phyloP scores from a whole-genome alignment of 768 basidiomycete species.

The Naganishia onofrii region DNA sequence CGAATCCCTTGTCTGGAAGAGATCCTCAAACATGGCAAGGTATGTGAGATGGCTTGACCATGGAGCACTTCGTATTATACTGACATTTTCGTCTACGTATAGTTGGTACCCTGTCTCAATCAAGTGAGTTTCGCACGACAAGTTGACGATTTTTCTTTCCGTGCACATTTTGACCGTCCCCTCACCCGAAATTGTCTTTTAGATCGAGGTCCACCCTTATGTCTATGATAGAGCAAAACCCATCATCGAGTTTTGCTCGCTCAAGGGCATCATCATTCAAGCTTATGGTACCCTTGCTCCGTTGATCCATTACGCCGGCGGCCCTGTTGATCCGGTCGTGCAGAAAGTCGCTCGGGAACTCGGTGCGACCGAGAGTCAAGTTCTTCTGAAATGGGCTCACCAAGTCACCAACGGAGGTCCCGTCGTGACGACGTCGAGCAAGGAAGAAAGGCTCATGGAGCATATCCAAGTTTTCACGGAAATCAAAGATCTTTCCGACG shows the following conservation, averaged over 20 bases:
- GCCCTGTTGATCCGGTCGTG: conserved; percentile 36
- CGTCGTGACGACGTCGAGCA: conserved; percentile 15
- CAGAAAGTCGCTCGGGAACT: conserved; percentile 27
- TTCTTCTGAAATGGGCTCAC: conserved; percentile 40
- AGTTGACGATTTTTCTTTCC: no score
- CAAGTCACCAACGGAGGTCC: conserved; percentile 35
- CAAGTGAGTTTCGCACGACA: background rate
- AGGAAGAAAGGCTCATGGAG: background rate
- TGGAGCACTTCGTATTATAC: no score
- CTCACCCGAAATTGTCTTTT: conserved; percentile 43
- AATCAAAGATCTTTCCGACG: conserved; percentile 52
- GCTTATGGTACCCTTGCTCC: conserved; percentile 41
- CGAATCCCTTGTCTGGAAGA: no score
- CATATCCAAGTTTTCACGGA: background rate
- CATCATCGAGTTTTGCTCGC: conserved; percentile 42
- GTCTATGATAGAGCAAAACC: conserved; percentile 38
- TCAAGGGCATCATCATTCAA: conserved; percentile 44
- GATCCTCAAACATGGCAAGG: no score
- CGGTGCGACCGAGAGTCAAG: conserved; percentile 36
- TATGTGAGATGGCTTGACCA: no score
- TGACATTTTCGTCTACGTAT: no score
- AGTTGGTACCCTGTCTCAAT: background rate
- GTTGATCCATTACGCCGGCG: conserved; percentile 31
- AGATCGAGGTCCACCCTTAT: conserved; percentile 55
- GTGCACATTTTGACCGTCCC: conserved; percentile 19